Evolutionary conservation across 2,329 filamentous ascomycete species (phyloP).

Genomic region (Dactylellina cionopaga): DNA sequence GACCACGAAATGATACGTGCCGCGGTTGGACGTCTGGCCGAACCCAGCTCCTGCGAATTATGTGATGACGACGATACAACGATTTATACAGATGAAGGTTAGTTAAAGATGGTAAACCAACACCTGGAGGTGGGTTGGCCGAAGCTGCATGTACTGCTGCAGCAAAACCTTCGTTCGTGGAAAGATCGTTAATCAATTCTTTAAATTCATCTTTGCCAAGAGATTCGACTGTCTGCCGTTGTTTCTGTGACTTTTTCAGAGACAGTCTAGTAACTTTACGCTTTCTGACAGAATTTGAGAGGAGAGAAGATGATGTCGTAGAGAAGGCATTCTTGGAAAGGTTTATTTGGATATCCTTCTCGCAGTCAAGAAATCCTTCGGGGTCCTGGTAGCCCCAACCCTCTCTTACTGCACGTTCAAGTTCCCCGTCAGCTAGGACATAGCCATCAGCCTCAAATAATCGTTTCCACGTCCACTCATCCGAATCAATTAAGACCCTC

Average conservation of each 20-base stretch:
- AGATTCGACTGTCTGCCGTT: slow-evolving; percentile 62
- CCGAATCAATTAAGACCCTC: slow-evolving; percentile 88
- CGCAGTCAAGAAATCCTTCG: slow-evolving; percentile 76
- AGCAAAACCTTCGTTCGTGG: slow-evolving; percentile 62
- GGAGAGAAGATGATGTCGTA: slow-evolving; percentile 35
- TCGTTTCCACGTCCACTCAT: slow-evolving; percentile 96
- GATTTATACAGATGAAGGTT: slow-evolving; percentile 95
- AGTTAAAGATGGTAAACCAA: slow-evolving; percentile 80
- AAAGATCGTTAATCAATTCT: slow-evolving; percentile 55
- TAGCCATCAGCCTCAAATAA: slow-evolving; percentile 87
- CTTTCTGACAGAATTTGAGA: slow-evolving; percentile 60
- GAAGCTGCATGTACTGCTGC: slow-evolving; percentile 83
- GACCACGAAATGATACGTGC: slow-evolving; percentile 95
- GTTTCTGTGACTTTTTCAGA: slow-evolving; percentile 68
- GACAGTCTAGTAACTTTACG: slow-evolving; percentile 64
- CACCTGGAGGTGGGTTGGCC: slow-evolving; percentile 63
- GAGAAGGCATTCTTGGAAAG: slow-evolving; percentile 37
- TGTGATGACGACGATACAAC: slow-evolving; percentile 88
- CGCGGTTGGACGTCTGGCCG: slow-evolving; percentile 80
- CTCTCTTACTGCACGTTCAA: slow-evolving; percentile 84
- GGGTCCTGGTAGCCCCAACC: slow-evolving; percentile 99
- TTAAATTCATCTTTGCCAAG: slow-evolving; percentile 58
- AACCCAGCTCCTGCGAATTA: slow-evolving; percentile 93
- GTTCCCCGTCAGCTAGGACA: slow-evolving; percentile 78
- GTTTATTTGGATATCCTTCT: slow-evolving; percentile 72